Percentiles rank a stretch among this genome's conserved stretches.
These are phyloP conservation scores for Sphagnurus paluster DNA, from an alignment of 1,284 basidiomycete genomes.

Conservation along the genomic window DNA sequence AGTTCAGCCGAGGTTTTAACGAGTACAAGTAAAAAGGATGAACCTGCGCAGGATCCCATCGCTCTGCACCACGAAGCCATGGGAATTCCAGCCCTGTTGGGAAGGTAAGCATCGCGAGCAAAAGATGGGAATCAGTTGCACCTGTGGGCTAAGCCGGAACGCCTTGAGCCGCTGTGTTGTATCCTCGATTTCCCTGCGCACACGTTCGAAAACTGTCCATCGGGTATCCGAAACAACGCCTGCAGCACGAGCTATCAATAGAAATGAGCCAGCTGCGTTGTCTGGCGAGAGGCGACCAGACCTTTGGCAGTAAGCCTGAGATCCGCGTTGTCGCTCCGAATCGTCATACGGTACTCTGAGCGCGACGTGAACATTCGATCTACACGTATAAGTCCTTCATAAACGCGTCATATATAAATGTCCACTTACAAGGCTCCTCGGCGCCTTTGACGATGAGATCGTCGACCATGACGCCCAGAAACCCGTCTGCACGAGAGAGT, in stretches of 20 bases:
- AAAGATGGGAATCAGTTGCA: constrained; percentile 23
- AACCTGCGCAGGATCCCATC: constrained; percentile 68
- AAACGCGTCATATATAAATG: no score
- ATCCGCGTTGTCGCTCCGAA: constrained; percentile 89
- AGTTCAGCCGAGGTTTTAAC: background rate
- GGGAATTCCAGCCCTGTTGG: constrained; percentile 54
- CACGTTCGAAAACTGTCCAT: constrained; percentile 55
- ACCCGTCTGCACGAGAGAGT: constrained; percentile 81
- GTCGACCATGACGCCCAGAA: constrained; percentile 88
- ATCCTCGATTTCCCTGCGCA: constrained; percentile 50
- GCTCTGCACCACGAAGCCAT: constrained; percentile 54
- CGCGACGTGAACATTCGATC: constrained; percentile 93
- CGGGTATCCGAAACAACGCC: constrained; percentile 67
- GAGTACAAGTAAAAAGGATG: constrained; percentile 9
- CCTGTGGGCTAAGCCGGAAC: constrained; percentile 59
- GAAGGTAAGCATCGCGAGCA: background rate
- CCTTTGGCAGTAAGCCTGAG: constrained; percentile 76
- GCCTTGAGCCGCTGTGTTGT: constrained; percentile 53
- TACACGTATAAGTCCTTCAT: no score
- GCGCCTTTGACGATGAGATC: constrained; percentile 86
- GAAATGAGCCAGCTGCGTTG: no score
- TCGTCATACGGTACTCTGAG: constrained; percentile 85
- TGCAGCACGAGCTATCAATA: constrained; percentile 49
- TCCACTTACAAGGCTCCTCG: constrained; percentile 81
- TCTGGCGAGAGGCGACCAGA: constrained; percentile 19